Evolutionary conservation across 768 basidiomycete species (phyloP).

Genomic region (Pleurotus pulmonarius): DNA sequence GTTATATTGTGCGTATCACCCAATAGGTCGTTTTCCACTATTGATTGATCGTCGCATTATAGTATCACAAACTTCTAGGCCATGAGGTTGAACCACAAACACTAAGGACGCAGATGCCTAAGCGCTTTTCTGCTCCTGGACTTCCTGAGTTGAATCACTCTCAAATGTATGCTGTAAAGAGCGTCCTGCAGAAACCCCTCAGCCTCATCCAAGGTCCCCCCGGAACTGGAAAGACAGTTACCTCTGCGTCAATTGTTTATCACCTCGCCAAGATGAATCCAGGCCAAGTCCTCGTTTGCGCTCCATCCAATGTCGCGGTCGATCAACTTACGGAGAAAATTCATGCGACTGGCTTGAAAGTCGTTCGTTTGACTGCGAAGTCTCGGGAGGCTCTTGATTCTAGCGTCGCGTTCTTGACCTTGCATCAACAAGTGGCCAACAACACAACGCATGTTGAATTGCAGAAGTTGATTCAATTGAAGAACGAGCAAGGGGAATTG

Average conservation of each 20-base stretch:
- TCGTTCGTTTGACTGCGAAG: constrained; percentile 96
- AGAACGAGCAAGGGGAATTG: constrained; percentile 96
- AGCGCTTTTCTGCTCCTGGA: constrained; percentile 94
- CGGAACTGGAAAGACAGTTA: constrained; percentile 98
- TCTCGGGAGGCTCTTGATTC: constrained; percentile 97
- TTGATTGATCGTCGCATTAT: constrained; percentile 6
- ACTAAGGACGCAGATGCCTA: constrained; percentile 89
- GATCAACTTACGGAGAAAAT: constrained; percentile 99
- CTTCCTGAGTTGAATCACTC: constrained; percentile 98
- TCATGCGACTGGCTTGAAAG: constrained; percentile 97
- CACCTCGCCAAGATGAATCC: constrained; percentile 99
- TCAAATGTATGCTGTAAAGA: constrained; percentile 99
- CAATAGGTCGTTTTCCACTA: neutral
- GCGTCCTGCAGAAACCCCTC: constrained; percentile 95
- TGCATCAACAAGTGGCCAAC: constrained; percentile 97
- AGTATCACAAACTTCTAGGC: constrained; percentile 98
- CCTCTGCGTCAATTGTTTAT: constrained; percentile 97
- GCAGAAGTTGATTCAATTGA: constrained; percentile 96
- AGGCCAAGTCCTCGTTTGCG: constrained; percentile 97
- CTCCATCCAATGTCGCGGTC: constrained; percentile 98
- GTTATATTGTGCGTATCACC: constrained; percentile 80
- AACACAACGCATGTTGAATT: constrained; percentile 94
- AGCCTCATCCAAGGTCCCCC: constrained; percentile 98
- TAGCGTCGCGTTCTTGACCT: constrained; percentile 88
- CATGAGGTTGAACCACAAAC: constrained; percentile 97